Evolutionary conservation across 2,329 filamentous ascomycete genomes (phyloP), one percentile per base, ranked within the genome.

Genomic region (Monilinia vaccinii-corymbosi): DNA sequence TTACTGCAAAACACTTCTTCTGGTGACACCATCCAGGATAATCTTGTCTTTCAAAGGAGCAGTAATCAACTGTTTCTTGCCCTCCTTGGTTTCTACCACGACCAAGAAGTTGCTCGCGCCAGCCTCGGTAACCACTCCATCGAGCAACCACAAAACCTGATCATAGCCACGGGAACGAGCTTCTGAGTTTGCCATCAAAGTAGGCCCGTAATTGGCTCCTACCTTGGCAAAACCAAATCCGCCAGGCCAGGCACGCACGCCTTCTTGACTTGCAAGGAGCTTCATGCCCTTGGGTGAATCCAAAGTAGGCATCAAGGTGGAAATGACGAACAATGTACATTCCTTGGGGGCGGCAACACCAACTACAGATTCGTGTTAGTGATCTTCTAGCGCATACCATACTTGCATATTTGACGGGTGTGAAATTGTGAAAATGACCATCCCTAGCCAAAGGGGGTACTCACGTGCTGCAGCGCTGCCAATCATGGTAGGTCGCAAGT

Each of bases 41-140:
- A 96, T 80, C 70, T 87, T 84, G 70, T 90, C 89, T 61, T 88
- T 87, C 47, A 97, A 75, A 10, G 90, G 89, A 2, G 92, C 91
- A 2, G 92, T 97, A 60, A 96, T 79, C 36, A 97, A 79, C 77
- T 94, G 80, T 28, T 81, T 70, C 68, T 78, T 81, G 9, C 81
- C 85, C 67, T 86, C 81, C 71, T 79, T 81, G 50, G 80, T 81
- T 71, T 79, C 81, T 89, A 88, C 91, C 14, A 96, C 78, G 9
- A 96, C 79, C 70, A 97, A 96, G 76, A 96, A 96, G 76, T 97
- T 97, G 70, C 85, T 89, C 14, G 91, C 92, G 5, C 92, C 92
- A 2, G 92, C 92, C 77, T 97, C 92, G 2, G 92, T 97, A 64
- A 95, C 91, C 71, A 84, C 83, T 56, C 82, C 83, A 67, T 93